phyloP scores from a whole-genome alignment of 805 yeast genomes.

The Spathaspora gorwiae region DNA sequence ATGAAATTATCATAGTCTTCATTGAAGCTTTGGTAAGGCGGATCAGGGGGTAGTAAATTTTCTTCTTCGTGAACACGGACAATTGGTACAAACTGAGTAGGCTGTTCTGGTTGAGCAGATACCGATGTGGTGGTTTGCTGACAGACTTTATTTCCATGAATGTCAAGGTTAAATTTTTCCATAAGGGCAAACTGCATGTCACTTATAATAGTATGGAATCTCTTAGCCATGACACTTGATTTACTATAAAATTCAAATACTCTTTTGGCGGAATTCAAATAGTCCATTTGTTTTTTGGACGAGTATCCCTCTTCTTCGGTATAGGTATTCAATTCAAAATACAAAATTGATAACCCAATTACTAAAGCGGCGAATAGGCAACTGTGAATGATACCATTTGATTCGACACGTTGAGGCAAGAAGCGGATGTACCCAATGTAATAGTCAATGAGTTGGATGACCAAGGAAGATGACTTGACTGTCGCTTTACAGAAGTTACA shows the following conservation, averaged over 20 bases:
- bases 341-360: slow-evolving; percentile 5
- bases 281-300: slow-evolving; percentile 2
- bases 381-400: slow-evolving; percentile 9
- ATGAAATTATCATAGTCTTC: slow-evolving; percentile 7
- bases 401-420: slow-evolving; percentile 6
- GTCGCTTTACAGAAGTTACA: slow-evolving; percentile 11
- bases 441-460: slow-evolving; percentile 12
- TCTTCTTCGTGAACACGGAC: not conserved
- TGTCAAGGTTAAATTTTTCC: slow-evolving; percentile 4
- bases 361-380: slow-evolving; percentile 10
- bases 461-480: slow-evolving; percentile 10
- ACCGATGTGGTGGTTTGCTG: not conserved
- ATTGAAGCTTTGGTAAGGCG: not conserved
- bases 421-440: slow-evolving; percentile 7
- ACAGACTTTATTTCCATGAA: slow-evolving; percentile 1
- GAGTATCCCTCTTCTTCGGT: slow-evolving; percentile 3
- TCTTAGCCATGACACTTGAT: not conserved
- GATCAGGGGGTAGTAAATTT: not conserved
- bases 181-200: slow-evolving; percentile 2
- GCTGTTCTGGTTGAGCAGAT: not conserved
- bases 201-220: slow-evolving; percentile 1
- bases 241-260: slow-evolving; percentile 4
- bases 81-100: not conserved
- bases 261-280: slow-evolving; percentile 4
- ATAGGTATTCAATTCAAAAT: slow-evolving; percentile 1